Conservation (phyloP, 192 early-diverging fungal genomes). For the Linnemannia elongata region DNA sequence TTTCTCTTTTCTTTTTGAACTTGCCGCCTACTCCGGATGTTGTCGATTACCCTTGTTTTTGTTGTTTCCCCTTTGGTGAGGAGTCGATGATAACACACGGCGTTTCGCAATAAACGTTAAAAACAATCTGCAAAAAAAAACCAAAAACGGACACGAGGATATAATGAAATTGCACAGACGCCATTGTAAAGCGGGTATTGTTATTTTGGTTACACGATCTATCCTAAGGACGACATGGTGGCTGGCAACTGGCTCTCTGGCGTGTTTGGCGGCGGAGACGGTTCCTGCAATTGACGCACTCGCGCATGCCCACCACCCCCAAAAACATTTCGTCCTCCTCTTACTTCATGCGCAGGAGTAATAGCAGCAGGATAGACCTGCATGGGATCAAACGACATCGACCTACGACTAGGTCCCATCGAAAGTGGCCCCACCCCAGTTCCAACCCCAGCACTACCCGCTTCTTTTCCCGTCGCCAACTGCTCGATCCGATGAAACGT, state of each 20-base stretch:
- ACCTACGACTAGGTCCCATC: neutral
- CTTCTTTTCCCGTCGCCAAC: neutral
- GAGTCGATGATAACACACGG: slow-evolving; percentile 5
- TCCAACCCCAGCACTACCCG: neutral
- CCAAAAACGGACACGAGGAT: neutral
- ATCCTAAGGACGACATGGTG: neutral
- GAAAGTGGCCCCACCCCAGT: neutral
- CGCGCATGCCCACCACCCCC: neutral
- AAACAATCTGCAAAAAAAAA: slow-evolving; percentile 9
- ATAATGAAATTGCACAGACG: neutral
- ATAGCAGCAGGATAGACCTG: neutral
- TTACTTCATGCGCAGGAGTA: neutral
- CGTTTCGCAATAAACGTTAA: slow-evolving; percentile 7
- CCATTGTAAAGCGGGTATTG: neutral
- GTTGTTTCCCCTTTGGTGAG: slow-evolving; percentile 1
- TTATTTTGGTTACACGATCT: neutral
- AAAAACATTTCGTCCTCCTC: neutral
- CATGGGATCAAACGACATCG: neutral
- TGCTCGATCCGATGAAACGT: neutral
- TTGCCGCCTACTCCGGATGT: neutral
- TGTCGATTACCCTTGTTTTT: slow-evolving; percentile 1
- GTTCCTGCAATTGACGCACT: neutral
- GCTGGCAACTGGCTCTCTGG: neutral
- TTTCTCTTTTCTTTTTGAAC: neutral
- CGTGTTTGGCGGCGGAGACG: neutral